Conservation (phyloP, 805 yeast genomes). For the Candida silvicultrix region DNA sequence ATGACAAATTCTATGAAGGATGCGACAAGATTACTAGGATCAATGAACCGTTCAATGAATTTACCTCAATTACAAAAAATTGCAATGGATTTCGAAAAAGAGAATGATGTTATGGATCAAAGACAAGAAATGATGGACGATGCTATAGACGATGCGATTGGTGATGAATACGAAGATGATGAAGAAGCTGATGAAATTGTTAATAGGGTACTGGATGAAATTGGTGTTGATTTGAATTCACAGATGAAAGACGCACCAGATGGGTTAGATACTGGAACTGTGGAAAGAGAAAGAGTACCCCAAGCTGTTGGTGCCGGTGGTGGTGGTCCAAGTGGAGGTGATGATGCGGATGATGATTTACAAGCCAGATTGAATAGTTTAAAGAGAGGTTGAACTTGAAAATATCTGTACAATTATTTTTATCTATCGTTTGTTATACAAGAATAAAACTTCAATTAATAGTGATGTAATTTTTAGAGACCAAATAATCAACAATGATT, state of each 20-base stretch:
- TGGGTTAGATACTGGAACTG: conserved; percentile 20
- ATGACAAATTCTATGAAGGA: conserved; percentile 94
- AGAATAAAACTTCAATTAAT: neutral
- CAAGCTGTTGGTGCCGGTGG: conserved; percentile 44
- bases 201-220: conserved; percentile 87
- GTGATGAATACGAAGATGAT: conserved; percentile 79
- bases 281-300: conserved; percentile 37
- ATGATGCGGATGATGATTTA: conserved; percentile 65
- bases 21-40: conserved; percentile 76
- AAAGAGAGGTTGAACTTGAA: conserved; percentile 41
- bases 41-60: conserved; percentile 89
- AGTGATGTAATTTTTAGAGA: conserved; percentile 34
- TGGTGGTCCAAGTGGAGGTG: conserved; percentile 16
- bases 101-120: conserved; percentile 96
- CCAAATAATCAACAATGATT: conserved; percentile 62
- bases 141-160: conserved; percentile 95
- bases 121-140: conserved; percentile 99
- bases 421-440: neutral
- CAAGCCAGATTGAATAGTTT: conserved; percentile 85
- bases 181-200: conserved; percentile 91
- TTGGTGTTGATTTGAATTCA: conserved; percentile 76
- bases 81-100: conserved; percentile 92
- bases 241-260: conserved; percentile 42
- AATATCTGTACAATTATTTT: no score
- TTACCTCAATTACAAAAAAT: conserved; percentile 82